phyloP scores from a whole-genome alignment of 2,329 filamentous ascomycete species.

The Zymoseptoria brevis region DNA sequence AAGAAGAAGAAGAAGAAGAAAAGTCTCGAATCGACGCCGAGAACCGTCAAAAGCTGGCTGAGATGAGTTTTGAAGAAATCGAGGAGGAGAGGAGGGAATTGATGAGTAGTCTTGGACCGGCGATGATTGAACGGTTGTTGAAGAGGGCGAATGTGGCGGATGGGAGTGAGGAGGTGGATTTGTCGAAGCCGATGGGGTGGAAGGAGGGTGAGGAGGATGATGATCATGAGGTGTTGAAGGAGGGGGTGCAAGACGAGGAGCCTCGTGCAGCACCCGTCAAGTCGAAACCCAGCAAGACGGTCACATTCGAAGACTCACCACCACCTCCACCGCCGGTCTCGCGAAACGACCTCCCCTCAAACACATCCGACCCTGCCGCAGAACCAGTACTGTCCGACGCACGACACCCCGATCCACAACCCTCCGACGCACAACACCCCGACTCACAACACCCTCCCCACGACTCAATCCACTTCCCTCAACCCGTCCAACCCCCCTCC shows the following conservation, averaged over 20 bases:
- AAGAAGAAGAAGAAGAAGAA: slow-evolving; percentile 51
- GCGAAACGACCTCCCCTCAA: slow-evolving; percentile 6
- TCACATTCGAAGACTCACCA: slow-evolving; percentile 17
- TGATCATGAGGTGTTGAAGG: background rate
- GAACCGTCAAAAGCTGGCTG: slow-evolving; percentile 63
- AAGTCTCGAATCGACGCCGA: slow-evolving; percentile 70
- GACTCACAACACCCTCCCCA: background rate
- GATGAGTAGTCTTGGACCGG: slow-evolving; percentile 66
- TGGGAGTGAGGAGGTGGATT: slow-evolving; percentile 37
- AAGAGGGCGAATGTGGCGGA: slow-evolving; percentile 70
- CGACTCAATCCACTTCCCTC: slow-evolving; percentile 52
- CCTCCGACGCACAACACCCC: background rate
- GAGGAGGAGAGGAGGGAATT: slow-evolving; percentile 71
- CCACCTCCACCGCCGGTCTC: background rate
- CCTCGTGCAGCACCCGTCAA: slow-evolving; percentile 1
- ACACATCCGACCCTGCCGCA: background rate
- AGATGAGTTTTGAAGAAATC: slow-evolving; percentile 78
- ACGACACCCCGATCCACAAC: background rate
- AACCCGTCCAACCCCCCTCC: slow-evolving; percentile 50
- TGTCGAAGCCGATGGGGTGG: slow-evolving; percentile 13
- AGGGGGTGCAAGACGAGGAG: background rate
- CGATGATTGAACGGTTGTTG: slow-evolving; percentile 68
- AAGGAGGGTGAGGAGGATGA: background rate
- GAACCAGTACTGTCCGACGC: background rate
- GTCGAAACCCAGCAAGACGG: slow-evolving; percentile 15